Conservation (phyloP, 345 rosid genomes). For the Turnera subulata region DNA sequence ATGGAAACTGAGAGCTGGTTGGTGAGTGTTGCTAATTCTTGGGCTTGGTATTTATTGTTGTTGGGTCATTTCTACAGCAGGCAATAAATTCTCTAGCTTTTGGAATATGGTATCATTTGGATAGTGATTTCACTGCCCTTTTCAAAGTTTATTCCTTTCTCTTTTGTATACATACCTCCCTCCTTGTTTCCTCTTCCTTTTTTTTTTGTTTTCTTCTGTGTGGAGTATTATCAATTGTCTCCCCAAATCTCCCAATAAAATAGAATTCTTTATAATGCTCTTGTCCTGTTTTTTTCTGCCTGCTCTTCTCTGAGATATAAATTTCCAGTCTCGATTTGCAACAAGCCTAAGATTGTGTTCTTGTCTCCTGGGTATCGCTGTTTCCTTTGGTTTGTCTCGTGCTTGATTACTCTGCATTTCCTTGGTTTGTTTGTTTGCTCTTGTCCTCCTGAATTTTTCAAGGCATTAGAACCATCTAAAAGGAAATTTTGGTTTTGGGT, state of each 20-base stretch:
- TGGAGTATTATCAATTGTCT: constrained; percentile 24
- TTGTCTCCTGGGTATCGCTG: constrained; percentile 53
- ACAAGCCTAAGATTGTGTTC: constrained; percentile 46
- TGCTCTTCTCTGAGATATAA: constrained; percentile 30
- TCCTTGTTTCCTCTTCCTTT: constrained; percentile 31
- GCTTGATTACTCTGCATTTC: constrained; percentile 7
- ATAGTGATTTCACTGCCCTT: constrained; percentile 83
- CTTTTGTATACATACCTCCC: constrained; percentile 44
- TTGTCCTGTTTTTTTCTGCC: constrained; percentile 43
- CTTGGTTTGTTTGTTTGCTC: constrained; percentile 4
- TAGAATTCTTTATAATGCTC: constrained; percentile 16
- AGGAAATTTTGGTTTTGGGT: constrained; percentile 25
- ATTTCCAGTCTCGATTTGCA: constrained; percentile 38
- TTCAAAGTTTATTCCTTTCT: constrained; percentile 94
- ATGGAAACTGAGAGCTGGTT: constrained; percentile 14
- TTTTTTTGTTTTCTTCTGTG: constrained; percentile 36
- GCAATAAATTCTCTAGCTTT: constrained; percentile 27
- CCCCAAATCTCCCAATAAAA: constrained; percentile 21
- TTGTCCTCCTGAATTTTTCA: constrained; percentile 23
- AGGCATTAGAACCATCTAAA: constrained; percentile 32
- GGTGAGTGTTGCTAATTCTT: constrained; percentile 27
- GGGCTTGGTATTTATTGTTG: constrained; percentile 6
- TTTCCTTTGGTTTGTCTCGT: constrained; percentile 17
- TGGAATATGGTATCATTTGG: constrained; percentile 27
- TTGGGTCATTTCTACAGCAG: constrained; percentile 15